Evolutionary conservation across 257 asterid species (phyloP).

Genomic region (Fraxinus americana): DNA sequence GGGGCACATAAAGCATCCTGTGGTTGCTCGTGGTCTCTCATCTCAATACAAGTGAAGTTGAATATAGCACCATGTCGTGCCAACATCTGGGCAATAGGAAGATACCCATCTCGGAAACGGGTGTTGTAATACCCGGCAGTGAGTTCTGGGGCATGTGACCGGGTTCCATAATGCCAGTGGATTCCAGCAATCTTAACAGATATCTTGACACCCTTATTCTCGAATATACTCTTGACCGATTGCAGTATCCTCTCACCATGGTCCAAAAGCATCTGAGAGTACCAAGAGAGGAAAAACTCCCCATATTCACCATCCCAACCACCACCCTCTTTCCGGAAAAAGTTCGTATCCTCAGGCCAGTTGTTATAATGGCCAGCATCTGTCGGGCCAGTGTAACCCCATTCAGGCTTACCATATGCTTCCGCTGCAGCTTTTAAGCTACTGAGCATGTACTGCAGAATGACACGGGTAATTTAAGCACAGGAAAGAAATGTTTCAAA

Average conservation of each 20-base stretch:
- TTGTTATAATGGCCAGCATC: slow-evolving; percentile 94
- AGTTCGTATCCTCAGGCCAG: slow-evolving; percentile 98
- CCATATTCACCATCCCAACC: slow-evolving; percentile 77
- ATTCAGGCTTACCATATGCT: slow-evolving; percentile 79
- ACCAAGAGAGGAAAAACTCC: slow-evolving; percentile 92
- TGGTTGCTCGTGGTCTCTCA: slow-evolving; percentile 95
- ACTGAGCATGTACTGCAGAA: slow-evolving; percentile 81
- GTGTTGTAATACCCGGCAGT: slow-evolving; percentile 97
- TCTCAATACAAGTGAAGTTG: slow-evolving; percentile 94
- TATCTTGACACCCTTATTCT: slow-evolving; percentile 60
- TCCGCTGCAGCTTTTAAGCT: slow-evolving; percentile 88
- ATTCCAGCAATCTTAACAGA: slow-evolving; percentile 90
- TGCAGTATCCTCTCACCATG: slow-evolving; percentile 84
- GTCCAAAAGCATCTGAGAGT: slow-evolving; percentile 74
- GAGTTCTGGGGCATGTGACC: slow-evolving; percentile 98
- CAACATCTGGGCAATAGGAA: slow-evolving; percentile 92
- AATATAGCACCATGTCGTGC: slow-evolving; percentile 80
- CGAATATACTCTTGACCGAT: slow-evolving; percentile 54
- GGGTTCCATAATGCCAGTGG: slow-evolving; percentile 95
- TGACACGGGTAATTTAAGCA: background rate
- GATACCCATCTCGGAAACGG: slow-evolving; percentile 76
- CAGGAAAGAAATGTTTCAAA: background rate
- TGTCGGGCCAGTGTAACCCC: slow-evolving; percentile 89
- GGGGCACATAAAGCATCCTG: slow-evolving; percentile 91
- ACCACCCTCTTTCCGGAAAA: slow-evolving; percentile 80